These are phyloP conservation scores for Didymella keratinophila DNA, from an alignment of 2,329 filamentous ascomycete genomes.

Conservation along the genomic window DNA sequence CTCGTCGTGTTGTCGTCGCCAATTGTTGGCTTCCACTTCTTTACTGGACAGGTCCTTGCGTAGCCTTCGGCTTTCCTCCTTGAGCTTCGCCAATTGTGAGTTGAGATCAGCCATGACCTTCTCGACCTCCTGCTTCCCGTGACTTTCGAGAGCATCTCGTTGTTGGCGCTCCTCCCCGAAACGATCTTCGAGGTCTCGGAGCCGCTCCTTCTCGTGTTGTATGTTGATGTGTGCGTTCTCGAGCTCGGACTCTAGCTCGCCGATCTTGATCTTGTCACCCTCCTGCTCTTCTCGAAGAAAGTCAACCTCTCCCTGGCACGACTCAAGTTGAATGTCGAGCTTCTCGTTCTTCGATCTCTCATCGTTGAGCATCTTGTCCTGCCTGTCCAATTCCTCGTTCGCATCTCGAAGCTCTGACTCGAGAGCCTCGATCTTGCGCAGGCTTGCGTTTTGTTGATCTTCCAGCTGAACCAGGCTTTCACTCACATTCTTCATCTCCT, in stretches of 20 bases:
- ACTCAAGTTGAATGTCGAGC: slow-evolving; percentile 89
- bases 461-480: slow-evolving; percentile 86
- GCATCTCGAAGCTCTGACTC: slow-evolving; percentile 84
- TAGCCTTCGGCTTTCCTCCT: slow-evolving; percentile 83
- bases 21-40: slow-evolving; percentile 87
- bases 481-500: slow-evolving; percentile 91
- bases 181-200: slow-evolving; percentile 64
- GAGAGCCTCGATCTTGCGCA: slow-evolving; percentile 79
- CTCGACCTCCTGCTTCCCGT: slow-evolving; percentile 95
- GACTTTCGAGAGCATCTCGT: slow-evolving; percentile 82
- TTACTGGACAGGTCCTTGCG: slow-evolving; percentile 83
- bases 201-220: slow-evolving; percentile 81
- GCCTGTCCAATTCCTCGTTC: slow-evolving; percentile 83
- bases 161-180: slow-evolving; percentile 83
- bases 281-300: slow-evolving; percentile 98
- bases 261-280: slow-evolving; percentile 96
- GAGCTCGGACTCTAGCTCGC: slow-evolving; percentile 85
- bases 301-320: slow-evolving; percentile 88
- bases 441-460: slow-evolving; percentile 83
- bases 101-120: slow-evolving; percentile 94
- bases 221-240: slow-evolving; percentile 79
- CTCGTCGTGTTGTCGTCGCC: slow-evolving; percentile 89
- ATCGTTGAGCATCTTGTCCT: slow-evolving; percentile 85
- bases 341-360: slow-evolving; percentile 87
- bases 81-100: slow-evolving; percentile 77